Evolutionary conservation across 192 early-diverging fungal genomes (phyloP), one percentile per base, ranked within the genome.

Genomic region (Backusella tuberculispora): DNA sequence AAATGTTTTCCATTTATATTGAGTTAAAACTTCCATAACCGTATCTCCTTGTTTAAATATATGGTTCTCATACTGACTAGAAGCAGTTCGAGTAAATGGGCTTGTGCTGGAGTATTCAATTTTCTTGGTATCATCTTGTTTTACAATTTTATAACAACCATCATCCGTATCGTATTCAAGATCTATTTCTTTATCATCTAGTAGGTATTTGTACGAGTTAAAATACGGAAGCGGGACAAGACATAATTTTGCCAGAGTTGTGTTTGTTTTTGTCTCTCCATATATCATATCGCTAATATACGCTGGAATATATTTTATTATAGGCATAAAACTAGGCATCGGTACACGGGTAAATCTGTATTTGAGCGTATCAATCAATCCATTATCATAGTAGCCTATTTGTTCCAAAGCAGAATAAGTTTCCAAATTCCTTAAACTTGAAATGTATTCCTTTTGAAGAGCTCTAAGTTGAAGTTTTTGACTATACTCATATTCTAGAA

Each of bases 1-100:
- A 65, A 73, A 73, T 15, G 19, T 45, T 17, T 45, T 60, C 72
- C 72, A 73, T 65, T 73, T 73, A 45, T 73, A 73, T 5, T 63
- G n/a, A 40, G 64, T 26, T 13, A 73, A 15, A 15, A 63, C 44
- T 38, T 64, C 72, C 40, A 73, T 63, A 34, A 73, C 60, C n/a
- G 72, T 60, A 2, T 73, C 72, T 29, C 63, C 72, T 8, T 68
- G 68, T 47, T 43, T 19, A 69, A 69, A 69, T 5, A 69, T 69
- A 13, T 69, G 38, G 10, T 69, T 69, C 13, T 46, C 26, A 15
- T 46, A 43, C 7, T 45, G 44, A 15, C 43, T 69, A 15, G 68
- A 69, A 29, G 68, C 43, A 26, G 44, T 44, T 10, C 45, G 43
- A 3, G 43, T 46, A 17, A 69, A 67, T 67, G 66, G 38, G n/a